These are phyloP conservation scores for Brassica cretica DNA, from an alignment of 345 rosid species.

Conservation along the genomic window DNA sequence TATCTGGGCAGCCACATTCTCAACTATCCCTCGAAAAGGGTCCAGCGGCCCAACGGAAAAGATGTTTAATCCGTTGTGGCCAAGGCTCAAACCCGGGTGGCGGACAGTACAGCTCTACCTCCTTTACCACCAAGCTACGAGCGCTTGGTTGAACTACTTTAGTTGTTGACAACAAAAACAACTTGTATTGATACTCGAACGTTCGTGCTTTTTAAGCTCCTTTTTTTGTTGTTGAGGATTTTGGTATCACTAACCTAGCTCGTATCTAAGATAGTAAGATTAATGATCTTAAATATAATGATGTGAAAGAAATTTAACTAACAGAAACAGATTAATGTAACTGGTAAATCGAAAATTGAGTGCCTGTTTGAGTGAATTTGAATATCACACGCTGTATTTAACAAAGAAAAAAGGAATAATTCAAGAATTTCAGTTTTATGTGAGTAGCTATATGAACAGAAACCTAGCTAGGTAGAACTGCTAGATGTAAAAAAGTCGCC, in stretches of 20 bases:
- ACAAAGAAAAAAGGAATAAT: no score
- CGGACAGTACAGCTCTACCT: no score
- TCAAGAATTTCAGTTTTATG: no score
- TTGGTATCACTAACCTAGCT: background rate
- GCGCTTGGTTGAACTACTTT: background rate
- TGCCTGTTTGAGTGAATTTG: no score
- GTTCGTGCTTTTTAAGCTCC: background rate
- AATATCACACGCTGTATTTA: no score
- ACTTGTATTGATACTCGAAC: background rate
- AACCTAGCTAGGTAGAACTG: background rate
- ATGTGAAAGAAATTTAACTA: background rate
- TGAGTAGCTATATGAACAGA: slow-evolving; percentile 4
- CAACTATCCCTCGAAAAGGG: no score
- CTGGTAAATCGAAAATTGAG: background rate
- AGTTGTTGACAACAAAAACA: slow-evolving; percentile 2
- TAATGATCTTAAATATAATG: background rate
- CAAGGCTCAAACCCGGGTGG: no score
- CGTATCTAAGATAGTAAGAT: background rate
- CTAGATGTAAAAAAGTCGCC: slow-evolving; percentile 16
- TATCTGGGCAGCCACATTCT: no score
- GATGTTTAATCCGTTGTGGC: no score
- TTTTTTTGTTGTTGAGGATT: background rate
- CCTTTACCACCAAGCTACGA: no score
- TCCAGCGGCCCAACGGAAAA: no score
- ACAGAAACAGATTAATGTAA: background rate